Evolutionary conservation across 2,329 filamentous ascomycete species (phyloP), one percentile per base, ranked within the genome.

Genomic region (Fusarium sp.): DNA sequence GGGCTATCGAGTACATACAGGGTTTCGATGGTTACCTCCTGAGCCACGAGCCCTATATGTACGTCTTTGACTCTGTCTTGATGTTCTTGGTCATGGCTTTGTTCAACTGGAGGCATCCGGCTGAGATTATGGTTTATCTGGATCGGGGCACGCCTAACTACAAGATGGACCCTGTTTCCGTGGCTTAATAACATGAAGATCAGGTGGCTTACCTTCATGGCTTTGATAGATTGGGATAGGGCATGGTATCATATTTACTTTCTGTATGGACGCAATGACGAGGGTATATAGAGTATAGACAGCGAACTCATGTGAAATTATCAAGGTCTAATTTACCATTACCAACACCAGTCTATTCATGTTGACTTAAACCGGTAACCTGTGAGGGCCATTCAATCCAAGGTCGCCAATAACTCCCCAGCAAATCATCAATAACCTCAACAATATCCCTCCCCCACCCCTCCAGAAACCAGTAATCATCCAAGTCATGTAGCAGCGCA

Each of bases 41-140:
- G 3, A 60, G 56, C 9, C 79, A 82, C 9, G 82, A 84, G 57
- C 71, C 64, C 1, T 80, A 76, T 6, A 56, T 83, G 4, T 84
- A 83, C 14, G 29, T 83, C 6, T 82, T 84, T 22, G 83, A 84
- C 58, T 80, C 82, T 0, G 10, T 76, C 0, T 70, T 82, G 13
- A 84, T 84, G 81, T 22, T 79, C 1, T 20, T 72, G 10, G 75
- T 77, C 79, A 89, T 85, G 35, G 82, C 88, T 0, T 82, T 87
- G n/a, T 81, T 85, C 9, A 83, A 84, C 77, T 85, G 80, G 18
- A 82, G 59, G 59, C 77, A 78, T 84, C 83, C 60, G 0, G 64
- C 71, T 6, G 72, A 74, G 11, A 70, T 74, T 0, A 58, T 58
- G 54, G 6, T 24, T 22, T 38, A 18, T 18, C 16, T 58, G 7